These are phyloP conservation scores for Euphrasia confusa DNA, from an alignment of 257 asterid genomes.

Conservation along the genomic window DNA sequence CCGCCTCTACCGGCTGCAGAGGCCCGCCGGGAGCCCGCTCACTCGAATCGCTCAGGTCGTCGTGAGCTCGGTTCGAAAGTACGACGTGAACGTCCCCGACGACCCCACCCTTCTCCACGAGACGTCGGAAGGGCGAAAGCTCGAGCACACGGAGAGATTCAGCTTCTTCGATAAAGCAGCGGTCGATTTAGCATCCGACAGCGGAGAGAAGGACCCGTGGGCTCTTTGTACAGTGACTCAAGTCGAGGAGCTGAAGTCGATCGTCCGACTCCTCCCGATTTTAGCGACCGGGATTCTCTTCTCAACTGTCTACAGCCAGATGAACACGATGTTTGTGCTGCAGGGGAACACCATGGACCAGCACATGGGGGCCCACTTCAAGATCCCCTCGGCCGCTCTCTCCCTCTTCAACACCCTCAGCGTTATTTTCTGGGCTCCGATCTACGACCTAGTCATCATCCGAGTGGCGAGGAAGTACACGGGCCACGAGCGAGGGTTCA, in stretches of 20 bases:
- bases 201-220: slow-evolving; percentile 41
- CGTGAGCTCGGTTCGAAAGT: slow-evolving; percentile 51
- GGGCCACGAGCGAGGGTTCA: slow-evolving; percentile 64
- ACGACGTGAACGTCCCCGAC: slow-evolving; percentile 35
- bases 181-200: slow-evolving; percentile 40
- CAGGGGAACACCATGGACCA: slow-evolving; percentile 84
- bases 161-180: slow-evolving; percentile 92
- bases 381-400: slow-evolving; percentile 79
- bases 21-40: slow-evolving; percentile 86
- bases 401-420: slow-evolving; percentile 72
- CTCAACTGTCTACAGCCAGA: slow-evolving; percentile 69
- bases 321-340: slow-evolving; percentile 84
- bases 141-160: slow-evolving; percentile 62
- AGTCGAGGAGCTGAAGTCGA: slow-evolving; percentile 77
- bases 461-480: slow-evolving; percentile 49
- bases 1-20: slow-evolving; percentile 54
- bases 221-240: slow-evolving; percentile 74
- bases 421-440: slow-evolving; percentile 69
- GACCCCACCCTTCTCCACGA: slow-evolving; percentile 64
- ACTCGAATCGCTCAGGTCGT: slow-evolving; percentile 67
- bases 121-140: slow-evolving; percentile 66
- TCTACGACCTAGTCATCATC: slow-evolving; percentile 50
- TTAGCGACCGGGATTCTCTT: slow-evolving; percentile 85
- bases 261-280: slow-evolving; percentile 59
- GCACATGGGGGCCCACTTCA: slow-evolving; percentile 56